Percentiles rank a stretch among this genome's conserved stretches.
phyloP scores from a whole-genome alignment of 805 yeast genomes.

The Naumovozyma castellii region DNA sequence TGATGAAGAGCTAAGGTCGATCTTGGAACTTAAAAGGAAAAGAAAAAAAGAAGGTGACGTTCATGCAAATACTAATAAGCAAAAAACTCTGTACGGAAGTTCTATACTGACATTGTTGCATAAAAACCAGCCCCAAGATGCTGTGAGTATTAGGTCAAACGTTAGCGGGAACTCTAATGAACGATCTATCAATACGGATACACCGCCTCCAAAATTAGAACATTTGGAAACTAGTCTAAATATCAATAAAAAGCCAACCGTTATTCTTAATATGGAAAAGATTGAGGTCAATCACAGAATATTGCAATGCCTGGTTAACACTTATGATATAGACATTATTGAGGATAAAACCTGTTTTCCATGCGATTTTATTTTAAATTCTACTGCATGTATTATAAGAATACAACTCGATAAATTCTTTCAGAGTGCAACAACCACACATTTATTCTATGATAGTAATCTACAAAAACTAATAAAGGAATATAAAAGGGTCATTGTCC shows the following conservation, averaged over 20 bases:
- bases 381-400: conserved; percentile 12
- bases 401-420: conserved; percentile 14
- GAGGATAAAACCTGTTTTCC: conserved; percentile 6
- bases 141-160: neutral
- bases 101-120: neutral
- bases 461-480: conserved; percentile 7
- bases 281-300: conserved; percentile 8
- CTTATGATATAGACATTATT: conserved; percentile 5
- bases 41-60: neutral
- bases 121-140: neutral
- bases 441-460: conserved; percentile 8
- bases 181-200: too few relatives aligned
- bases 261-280: conserved; percentile 10
- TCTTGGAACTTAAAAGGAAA: conserved; percentile 7
- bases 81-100: too few relatives aligned
- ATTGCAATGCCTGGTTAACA: conserved; percentile 4
- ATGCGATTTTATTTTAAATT: conserved; percentile 18
- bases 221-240: neutral
- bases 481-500: conserved; percentile 11
- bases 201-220: neutral
- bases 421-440: conserved; percentile 7
- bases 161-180: too few relatives aligned
- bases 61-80: too few relatives aligned
- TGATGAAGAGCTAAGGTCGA: conserved; percentile 14
- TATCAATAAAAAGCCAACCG: neutral